Evolutionary conservation across 2,329 filamentous ascomycete species (phyloP).

Genomic region (Alternaria triticina): DNA sequence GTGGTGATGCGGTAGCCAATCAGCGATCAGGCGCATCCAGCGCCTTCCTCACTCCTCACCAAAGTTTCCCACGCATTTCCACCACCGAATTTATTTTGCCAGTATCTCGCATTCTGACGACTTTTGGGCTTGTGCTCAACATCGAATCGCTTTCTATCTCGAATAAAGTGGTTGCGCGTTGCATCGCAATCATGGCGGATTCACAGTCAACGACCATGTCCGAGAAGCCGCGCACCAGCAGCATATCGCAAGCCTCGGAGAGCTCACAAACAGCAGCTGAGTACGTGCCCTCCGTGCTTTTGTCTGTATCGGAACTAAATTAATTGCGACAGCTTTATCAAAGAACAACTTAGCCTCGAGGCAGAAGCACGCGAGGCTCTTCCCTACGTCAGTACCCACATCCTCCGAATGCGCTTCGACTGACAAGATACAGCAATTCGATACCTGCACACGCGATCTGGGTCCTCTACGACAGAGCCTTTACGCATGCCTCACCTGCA

Average conservation of each 20-base stretch:
- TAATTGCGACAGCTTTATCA: conserved; percentile 72
- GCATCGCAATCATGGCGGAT: conserved; percentile 32
- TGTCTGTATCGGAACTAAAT: not conserved
- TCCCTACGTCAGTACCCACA: conserved; percentile 72
- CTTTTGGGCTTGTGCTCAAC: too few relatives aligned
- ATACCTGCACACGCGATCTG: conserved; percentile 88
- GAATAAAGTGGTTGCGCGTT: not conserved
- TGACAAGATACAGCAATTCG: conserved; percentile 73
- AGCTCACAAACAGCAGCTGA: conserved; percentile 62
- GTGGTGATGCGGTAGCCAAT: conserved; percentile 25
- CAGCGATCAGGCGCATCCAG: conserved; percentile 14
- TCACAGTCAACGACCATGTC: conserved; percentile 28
- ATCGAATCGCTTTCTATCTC: not conserved
- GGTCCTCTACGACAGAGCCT: conserved; percentile 86
- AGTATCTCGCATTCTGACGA: not conserved
- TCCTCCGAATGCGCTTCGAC: not conserved
- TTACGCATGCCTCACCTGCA: conserved; percentile 94
- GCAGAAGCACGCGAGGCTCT: conserved; percentile 93
- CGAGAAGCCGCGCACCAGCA: conserved; percentile 44
- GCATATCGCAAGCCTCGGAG: conserved; percentile 55
- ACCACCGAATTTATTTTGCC: not conserved
- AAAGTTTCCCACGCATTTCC: not conserved
- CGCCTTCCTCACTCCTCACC: conserved; percentile 5
- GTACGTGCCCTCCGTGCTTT: conserved; percentile 24
- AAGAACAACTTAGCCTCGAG: conserved; percentile 87